Conservation (phyloP, 2,329 filamentous ascomycete species). For the Talaromyces verruculosus region DNA sequence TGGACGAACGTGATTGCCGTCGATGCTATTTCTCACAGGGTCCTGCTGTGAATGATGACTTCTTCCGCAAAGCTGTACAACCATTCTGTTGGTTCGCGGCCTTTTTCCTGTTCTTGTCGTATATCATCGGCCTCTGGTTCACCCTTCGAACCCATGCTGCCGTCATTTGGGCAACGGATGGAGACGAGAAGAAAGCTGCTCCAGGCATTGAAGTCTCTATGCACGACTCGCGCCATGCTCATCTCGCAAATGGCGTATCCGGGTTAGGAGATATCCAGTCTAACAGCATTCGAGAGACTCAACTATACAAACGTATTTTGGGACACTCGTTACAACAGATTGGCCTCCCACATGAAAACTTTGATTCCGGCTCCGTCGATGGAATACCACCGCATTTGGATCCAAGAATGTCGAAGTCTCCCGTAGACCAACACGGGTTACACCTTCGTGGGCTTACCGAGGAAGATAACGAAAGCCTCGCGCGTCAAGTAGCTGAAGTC, state of each 20-base stretch:
- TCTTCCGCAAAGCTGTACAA: slow-evolving; percentile 85
- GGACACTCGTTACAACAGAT: slow-evolving; percentile 86
- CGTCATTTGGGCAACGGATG: slow-evolving; percentile 90
- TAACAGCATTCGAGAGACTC: slow-evolving; percentile 77
- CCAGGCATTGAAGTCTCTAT: slow-evolving; percentile 32
- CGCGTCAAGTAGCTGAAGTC: slow-evolving; percentile 88
- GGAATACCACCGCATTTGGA: slow-evolving; percentile 62
- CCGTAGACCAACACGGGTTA: slow-evolving; percentile 36
- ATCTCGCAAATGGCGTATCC: slow-evolving; percentile 33
- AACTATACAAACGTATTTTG: slow-evolving; percentile 88
- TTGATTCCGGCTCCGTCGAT: slow-evolving; percentile 26
- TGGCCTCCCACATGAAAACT: slow-evolving; percentile 57
- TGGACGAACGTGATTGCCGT: slow-evolving; percentile 66
- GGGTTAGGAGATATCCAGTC: slow-evolving; percentile 45
- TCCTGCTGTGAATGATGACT: slow-evolving; percentile 78
- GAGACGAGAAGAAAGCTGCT: slow-evolving; percentile 67
- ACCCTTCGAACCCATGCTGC: slow-evolving; percentile 93
- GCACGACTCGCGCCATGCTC: slow-evolving; percentile 38
- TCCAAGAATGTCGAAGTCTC: slow-evolving; percentile 63
- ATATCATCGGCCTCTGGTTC: slow-evolving; percentile 91
- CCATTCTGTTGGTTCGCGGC: slow-evolving; percentile 93
- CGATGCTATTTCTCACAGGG: slow-evolving; percentile 92
- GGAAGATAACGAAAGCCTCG: slow-evolving; percentile 76
- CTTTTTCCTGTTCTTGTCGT: slow-evolving; percentile 82
- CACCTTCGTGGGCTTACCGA: slow-evolving; percentile 67